Conservation (phyloP, 2,329 filamentous ascomycete genomes). For the Fusarium brachygibbosum region DNA sequence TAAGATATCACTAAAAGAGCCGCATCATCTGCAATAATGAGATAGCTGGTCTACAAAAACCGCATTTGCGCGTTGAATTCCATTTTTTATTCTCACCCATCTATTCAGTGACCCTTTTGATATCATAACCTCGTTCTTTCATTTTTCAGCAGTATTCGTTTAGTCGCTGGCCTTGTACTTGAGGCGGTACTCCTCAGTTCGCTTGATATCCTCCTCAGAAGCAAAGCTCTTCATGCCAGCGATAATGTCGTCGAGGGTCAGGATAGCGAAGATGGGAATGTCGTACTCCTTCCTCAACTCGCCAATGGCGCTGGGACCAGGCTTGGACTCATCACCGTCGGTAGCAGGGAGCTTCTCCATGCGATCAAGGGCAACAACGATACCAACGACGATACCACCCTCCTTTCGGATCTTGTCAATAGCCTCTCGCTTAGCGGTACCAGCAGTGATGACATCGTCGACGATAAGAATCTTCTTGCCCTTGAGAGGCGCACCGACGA, state of each 20-base stretch:
- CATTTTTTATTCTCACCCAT: conserved; percentile 2
- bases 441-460: conserved; percentile 96
- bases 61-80: conserved; percentile 17
- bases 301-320: conserved; percentile 84
- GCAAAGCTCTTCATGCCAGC: conserved; percentile 73
- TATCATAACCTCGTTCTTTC: conserved; percentile 24
- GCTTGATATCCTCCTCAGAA: conserved; percentile 72
- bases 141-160: conserved; percentile 3
- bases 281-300: conserved; percentile 86
- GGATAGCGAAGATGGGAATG: conserved; percentile 85
- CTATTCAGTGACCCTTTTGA: conserved; percentile 27
- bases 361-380: conserved; percentile 89
- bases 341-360: conserved; percentile 81
- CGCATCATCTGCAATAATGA: conserved; percentile 35
- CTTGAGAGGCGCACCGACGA: conserved; percentile 87
- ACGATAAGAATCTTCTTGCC: conserved; percentile 91
- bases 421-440: conserved; percentile 92
- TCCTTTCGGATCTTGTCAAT: conserved; percentile 89
- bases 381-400: conserved; percentile 86
- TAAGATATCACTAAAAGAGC: conserved; percentile 24
- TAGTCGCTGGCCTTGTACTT: conserved; percentile 74
- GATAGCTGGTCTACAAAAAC: conserved; percentile 42
- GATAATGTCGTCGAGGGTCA: conserved; percentile 88
- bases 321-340: conserved; percentile 75
- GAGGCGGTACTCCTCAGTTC: conserved; percentile 79